Conservation (phyloP, 2,329 filamentous ascomycete genomes). For the Fusarium napiforme region DNA sequence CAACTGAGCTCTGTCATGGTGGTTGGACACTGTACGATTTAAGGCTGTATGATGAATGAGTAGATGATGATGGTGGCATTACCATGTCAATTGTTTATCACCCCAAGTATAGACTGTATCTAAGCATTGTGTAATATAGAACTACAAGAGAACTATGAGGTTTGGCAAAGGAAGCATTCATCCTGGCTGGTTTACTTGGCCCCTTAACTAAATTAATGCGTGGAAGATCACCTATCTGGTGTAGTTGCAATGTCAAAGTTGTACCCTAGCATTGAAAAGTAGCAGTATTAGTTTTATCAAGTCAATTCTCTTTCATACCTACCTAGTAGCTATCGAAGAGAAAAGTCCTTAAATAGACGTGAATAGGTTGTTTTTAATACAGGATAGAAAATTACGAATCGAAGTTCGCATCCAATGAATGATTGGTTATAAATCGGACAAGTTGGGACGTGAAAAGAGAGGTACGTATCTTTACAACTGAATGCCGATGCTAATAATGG, state of each 20-base stretch:
- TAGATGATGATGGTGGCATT: conserved; percentile 22
- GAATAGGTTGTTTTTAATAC: neutral
- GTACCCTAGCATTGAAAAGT: neutral
- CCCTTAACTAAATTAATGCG: neutral
- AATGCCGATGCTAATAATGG: neutral
- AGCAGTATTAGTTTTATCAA: neutral
- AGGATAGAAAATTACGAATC: neutral
- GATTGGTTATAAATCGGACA: neutral
- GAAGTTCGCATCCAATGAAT: neutral
- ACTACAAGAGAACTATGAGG: neutral
- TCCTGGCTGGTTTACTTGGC: neutral
- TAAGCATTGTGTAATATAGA: conserved; percentile 22
- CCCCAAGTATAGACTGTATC: conserved; percentile 17
- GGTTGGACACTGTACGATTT: conserved; percentile 2
- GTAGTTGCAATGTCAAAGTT: neutral
- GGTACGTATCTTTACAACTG: neutral
- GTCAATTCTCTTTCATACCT: neutral
- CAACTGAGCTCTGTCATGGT: conserved; percentile 2
- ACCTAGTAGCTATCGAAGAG: neutral
- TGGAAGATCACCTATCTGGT: conserved; percentile 6
- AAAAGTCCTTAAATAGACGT: neutral
- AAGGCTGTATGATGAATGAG: conserved; percentile 25
- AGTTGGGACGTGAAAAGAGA: neutral
- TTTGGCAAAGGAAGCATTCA: neutral
- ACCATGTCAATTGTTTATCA: conserved; percentile 27